Evolutionary conservation across 1,139 yeast species (phyloP).

Genomic region (Scheffersomyces insectosa): DNA sequence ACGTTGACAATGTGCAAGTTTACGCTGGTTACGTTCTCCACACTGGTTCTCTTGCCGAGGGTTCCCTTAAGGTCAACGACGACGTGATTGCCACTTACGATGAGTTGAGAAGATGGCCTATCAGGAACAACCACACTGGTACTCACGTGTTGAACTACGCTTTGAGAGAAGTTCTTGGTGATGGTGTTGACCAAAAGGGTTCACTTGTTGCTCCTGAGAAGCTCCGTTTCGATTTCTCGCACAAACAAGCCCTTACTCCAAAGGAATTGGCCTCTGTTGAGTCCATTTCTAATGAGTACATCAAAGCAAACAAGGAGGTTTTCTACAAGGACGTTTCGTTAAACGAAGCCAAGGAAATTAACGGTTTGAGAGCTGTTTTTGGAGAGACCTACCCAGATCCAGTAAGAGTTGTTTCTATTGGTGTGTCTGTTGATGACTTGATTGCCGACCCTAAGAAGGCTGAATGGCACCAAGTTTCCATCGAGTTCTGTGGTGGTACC

Average conservation of each 20-base stretch:
- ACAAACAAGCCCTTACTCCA: conserved; percentile 75
- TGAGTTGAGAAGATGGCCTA: conserved; percentile 93
- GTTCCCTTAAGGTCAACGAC: conserved; percentile 65
- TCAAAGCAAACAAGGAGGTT: conserved; percentile 69
- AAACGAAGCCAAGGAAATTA: conserved; percentile 67
- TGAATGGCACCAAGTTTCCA: conserved; percentile 75
- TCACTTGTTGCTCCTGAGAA: conserved; percentile 95
- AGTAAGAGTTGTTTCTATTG: conserved; percentile 95
- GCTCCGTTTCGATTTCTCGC: conserved; percentile 92
- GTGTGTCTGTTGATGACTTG: conserved; percentile 83
- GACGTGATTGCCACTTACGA: conserved; percentile 84
- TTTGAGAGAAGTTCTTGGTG: conserved; percentile 82
- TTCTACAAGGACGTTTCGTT: conserved; percentile 82
- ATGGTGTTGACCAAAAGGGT: conserved; percentile 91
- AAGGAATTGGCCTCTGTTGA: conserved; percentile 78
- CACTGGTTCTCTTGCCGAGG: conserved; percentile 84
- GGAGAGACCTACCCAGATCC: conserved; percentile 99
- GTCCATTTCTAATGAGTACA: conserved; percentile 66
- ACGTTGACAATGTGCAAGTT: conserved; percentile 85
- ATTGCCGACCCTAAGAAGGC: conserved; percentile 65
- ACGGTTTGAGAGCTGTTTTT: conserved; percentile 93
- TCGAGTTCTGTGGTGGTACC: conserved; percentile 99
- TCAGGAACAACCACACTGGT: conserved; percentile 97
- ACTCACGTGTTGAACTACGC: conserved; percentile 93
- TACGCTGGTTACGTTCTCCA: conserved; percentile 96